phyloP scores from a whole-genome alignment of 345 rosid genomes.

The Viola odorata region DNA sequence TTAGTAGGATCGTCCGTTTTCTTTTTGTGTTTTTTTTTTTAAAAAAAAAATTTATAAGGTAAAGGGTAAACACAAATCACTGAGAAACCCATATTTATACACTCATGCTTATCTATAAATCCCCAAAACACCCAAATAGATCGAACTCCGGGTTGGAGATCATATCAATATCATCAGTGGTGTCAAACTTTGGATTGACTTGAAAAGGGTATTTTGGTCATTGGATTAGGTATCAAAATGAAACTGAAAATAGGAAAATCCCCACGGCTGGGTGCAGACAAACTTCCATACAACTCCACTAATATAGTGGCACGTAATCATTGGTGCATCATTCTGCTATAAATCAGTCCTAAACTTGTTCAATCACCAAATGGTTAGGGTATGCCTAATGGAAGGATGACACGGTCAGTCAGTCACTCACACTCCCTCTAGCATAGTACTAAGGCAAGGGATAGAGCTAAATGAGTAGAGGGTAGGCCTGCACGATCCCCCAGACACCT shows the following conservation, averaged over 20 bases:
- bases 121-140: slow-evolving; percentile 6
- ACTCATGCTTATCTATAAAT: background rate
- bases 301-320: background rate
- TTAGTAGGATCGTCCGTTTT: slow-evolving; percentile 20
- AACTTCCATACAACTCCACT: slow-evolving; percentile 7
- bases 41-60: slow-evolving; percentile 23
- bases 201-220: background rate
- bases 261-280: slow-evolving; percentile 11
- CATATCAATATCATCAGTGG: no score
- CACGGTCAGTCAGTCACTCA: no score
- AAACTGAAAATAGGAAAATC: background rate
- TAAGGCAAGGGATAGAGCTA: background rate
- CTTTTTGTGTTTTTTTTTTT: no score
- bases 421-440: no score
- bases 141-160: no score
- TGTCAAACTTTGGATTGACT: no score
- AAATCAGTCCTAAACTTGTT: no score
- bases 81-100: slow-evolving; percentile 16
- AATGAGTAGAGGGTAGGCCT: background rate
- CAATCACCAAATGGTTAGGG: background rate
- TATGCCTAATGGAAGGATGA: no score
- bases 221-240: no score
- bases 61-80: slow-evolving; percentile 1
- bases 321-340: no score
- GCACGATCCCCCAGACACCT: background rate